A percentile compares a stretch with the other conserved stretches of the same genome.
These are phyloP conservation scores for Leptomonas pyrrhocoris DNA, from an alignment of 208 protist species.

Conservation along the genomic window DNA sequence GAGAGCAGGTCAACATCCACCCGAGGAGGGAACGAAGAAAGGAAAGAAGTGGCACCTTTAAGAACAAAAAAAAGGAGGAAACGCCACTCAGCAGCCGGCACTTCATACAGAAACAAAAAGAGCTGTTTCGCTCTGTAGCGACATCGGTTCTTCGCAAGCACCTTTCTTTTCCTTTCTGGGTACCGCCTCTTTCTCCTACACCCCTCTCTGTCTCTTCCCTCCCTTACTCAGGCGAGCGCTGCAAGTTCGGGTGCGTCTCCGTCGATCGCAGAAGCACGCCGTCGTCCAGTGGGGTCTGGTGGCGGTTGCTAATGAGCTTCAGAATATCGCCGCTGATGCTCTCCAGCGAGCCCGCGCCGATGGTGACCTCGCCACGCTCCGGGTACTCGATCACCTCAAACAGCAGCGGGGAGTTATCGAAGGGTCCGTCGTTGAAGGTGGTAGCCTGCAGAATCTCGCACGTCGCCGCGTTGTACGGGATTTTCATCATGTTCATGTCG, in stretches of 20 bases:
- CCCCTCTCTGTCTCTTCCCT: not conserved
- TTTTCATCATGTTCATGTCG: slow-evolving; percentile 87
- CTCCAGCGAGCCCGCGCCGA: slow-evolving; percentile 56
- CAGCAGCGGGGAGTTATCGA: slow-evolving; percentile 86
- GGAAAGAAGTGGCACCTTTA: no score
- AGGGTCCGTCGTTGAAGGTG: slow-evolving; percentile 81
- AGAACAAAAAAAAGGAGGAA: not conserved
- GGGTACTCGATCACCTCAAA: slow-evolving; percentile 90
- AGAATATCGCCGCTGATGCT: slow-evolving; percentile 66
- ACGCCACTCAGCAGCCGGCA: not conserved
- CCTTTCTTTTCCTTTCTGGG: not conserved
- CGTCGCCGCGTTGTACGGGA: slow-evolving; percentile 78
- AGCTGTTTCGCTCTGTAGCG: not conserved
- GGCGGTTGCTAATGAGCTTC: slow-evolving; percentile 79
- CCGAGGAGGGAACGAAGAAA: slow-evolving; percentile 6
- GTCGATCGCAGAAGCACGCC: slow-evolving; percentile 60
- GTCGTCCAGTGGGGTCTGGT: slow-evolving; percentile 87
- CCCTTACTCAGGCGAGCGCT: slow-evolving; percentile 78
- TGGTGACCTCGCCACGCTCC: slow-evolving; percentile 86
- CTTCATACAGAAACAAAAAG: no score
- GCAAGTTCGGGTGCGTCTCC: slow-evolving; percentile 85
- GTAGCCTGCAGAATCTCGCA: slow-evolving; percentile 67
- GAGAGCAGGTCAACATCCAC: no score
- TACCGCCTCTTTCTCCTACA: not conserved
- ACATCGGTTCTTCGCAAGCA: not conserved